Evolutionary conservation across 129 eudicot genomes (phyloP).

Genomic region (Dittrichia graveolens): DNA sequence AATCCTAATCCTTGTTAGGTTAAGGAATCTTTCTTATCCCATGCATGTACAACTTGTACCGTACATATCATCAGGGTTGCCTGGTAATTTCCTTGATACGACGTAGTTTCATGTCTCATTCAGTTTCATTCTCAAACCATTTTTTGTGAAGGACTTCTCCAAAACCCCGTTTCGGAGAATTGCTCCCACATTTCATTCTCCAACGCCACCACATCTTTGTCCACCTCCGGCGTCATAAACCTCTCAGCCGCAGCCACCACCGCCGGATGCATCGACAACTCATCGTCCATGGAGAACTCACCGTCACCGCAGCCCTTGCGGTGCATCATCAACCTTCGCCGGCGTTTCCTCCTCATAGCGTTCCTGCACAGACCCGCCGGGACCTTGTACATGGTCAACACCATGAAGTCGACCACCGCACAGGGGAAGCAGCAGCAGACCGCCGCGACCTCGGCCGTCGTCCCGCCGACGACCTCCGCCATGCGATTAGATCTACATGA

Average conservation of each 20-base stretch:
- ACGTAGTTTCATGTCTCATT: no score
- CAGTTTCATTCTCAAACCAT: constrained; percentile 8
- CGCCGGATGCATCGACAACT: constrained; percentile 41
- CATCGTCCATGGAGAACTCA: neutral
- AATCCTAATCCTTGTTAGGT: neutral
- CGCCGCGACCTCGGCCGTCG: constrained; percentile 81
- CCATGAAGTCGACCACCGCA: constrained; percentile 41
- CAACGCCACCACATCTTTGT: constrained; percentile 51
- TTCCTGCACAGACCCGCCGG: constrained; percentile 66
- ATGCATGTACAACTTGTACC: no score
- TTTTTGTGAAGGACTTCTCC: constrained; percentile 54
- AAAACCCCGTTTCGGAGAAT: constrained; percentile 66
- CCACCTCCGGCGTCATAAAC: constrained; percentile 34
- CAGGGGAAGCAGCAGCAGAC: constrained; percentile 67
- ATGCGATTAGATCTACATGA: constrained; percentile 19
- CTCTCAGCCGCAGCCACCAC: constrained; percentile 37
- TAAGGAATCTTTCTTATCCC: neutral
- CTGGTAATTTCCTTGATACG: no score
- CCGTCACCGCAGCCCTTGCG: neutral
- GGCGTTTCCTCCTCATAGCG: constrained; percentile 43
- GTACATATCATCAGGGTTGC: no score
- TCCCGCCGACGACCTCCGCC: constrained; percentile 70
- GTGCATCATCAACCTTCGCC: constrained; percentile 28
- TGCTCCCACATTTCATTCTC: constrained; percentile 85
- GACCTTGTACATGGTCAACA: constrained; percentile 60